Evolutionary conservation across 176 grass and related monocot species (phyloP), one percentile per base, ranked within the genome.

Genomic region (Bromus sterilis): DNA sequence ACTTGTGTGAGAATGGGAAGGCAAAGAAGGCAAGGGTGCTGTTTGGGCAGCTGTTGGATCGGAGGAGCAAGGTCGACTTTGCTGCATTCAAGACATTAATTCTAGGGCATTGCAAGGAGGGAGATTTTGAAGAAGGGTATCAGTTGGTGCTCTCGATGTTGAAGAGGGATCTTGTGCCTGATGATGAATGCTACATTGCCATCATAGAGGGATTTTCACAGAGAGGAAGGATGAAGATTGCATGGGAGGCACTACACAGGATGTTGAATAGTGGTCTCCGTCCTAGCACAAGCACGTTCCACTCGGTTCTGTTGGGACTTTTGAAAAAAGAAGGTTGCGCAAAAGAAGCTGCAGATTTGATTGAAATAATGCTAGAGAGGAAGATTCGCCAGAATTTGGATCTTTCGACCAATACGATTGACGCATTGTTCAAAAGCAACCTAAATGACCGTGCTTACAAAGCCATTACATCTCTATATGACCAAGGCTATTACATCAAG

Each of bases 81-180:
- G 18, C 42, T 53, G 89, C 95, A 66, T 94, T 97, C 78, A 94
- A 94, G 82, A 94, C 83, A 40, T 46, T 97, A 76, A 92, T 97
- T 65, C 80, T 92, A 36, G 92, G 95, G 62, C 92, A 97, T 56
- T 97, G 95, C 71, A 91, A 74, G 66, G 95, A 94, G 13, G 83
- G 83, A 28, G 78, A 80, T 78, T 89, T 87, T 21, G 73, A 80
- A 83, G 62, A 92, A 91, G 95, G 83, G 23, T 92, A 92, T 32
- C 48, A 92, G 30, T 29, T 97, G 24, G 82, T 97, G 49, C 71
- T 94, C 32, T 94, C 92, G 28, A 94, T 97, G 90, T 40, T 89
- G 71, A 92, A 94, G 76, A 86, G 89, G 80, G 95, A 94, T 82
- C 80, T 92, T 37, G 75, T 85, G 37, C 92, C 92, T 89, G 95